Evolutionary conservation across 257 asterid genomes (phyloP).

Genomic region (Agastache rugosa): DNA sequence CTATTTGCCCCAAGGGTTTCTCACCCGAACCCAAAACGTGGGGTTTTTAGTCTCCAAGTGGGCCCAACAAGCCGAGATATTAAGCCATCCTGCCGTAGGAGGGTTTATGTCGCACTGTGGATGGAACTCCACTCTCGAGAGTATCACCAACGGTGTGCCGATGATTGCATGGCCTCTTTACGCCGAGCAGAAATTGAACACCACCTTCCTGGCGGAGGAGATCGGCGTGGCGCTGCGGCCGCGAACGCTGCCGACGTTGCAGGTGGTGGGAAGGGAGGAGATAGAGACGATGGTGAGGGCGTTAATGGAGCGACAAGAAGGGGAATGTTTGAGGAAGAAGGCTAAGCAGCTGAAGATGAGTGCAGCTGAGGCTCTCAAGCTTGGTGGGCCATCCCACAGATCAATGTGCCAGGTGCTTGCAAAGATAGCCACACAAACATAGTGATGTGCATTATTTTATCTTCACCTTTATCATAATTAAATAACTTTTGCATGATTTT

Average conservation of each 20-base stretch:
- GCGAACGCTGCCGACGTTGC: slow-evolving; percentile 42
- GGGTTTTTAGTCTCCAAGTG: slow-evolving; percentile 52
- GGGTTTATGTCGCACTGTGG: slow-evolving; percentile 79
- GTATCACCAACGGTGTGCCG: slow-evolving; percentile 56
- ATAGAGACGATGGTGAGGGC: slow-evolving; percentile 50
- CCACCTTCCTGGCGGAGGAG: slow-evolving; percentile 61
- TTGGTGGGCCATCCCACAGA: slow-evolving; percentile 49
- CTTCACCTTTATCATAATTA: too few relatives aligned
- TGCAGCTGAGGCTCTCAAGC: slow-evolving; percentile 39
- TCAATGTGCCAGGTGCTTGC: slow-evolving; percentile 42
- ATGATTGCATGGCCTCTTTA: slow-evolving; percentile 80
- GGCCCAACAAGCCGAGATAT: slow-evolving; percentile 56
- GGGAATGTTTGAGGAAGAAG: slow-evolving; percentile 42
- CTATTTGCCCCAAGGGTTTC: slow-evolving; percentile 58
- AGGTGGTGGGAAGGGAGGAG: slow-evolving; percentile 63
- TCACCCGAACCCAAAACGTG: slow-evolving; percentile 31
- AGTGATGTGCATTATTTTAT: too few relatives aligned
- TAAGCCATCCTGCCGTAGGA: slow-evolving; percentile 53
- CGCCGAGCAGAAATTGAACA: slow-evolving; percentile 66
- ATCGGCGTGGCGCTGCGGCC: slow-evolving; percentile 59
- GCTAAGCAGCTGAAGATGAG: slow-evolving; percentile 43
- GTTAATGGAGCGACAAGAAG: slow-evolving; percentile 45
- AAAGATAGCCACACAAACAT: neutral
- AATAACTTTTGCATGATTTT: too few relatives aligned
- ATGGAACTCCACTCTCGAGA: slow-evolving; percentile 70